Conservation (phyloP, 2,329 filamentous ascomycete species). For the Apiospora koreana region DNA sequence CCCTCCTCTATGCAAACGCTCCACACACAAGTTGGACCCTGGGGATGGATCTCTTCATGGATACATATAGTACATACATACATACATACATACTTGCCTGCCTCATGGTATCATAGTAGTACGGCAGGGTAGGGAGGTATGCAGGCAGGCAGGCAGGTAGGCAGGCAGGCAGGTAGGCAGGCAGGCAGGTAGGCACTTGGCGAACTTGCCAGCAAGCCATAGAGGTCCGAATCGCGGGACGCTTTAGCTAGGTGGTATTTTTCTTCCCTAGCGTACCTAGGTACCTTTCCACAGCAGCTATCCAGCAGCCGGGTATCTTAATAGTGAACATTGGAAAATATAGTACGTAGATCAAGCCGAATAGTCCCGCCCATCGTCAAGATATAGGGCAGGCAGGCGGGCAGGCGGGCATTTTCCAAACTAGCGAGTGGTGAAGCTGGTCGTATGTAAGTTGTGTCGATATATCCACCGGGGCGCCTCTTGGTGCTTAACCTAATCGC, state of each 20-base stretch:
- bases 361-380: background rate
- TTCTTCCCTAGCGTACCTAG: too few relatives aligned
- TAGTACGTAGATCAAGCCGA: background rate
- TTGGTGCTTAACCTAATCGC: conserved; percentile 1
- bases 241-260: too few relatives aligned
- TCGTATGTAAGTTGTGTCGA: background rate
- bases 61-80: background rate
- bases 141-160: too few relatives aligned
- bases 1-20: background rate
- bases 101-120: too few relatives aligned
- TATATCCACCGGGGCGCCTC: background rate
- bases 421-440: background rate
- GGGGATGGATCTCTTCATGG: conserved; percentile 1
- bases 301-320: too few relatives aligned
- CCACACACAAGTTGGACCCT: background rate
- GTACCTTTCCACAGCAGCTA: too few relatives aligned
- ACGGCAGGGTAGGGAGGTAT: too few relatives aligned
- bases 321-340: background rate
- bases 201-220: too few relatives aligned
- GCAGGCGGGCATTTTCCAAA: background rate
- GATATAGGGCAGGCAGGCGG: background rate
- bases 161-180: too few relatives aligned
- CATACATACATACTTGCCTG: too few relatives aligned
- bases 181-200: too few relatives aligned
- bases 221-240: too few relatives aligned